These are phyloP conservation scores for Talaromyces sp. DNA, from an alignment of 2,329 filamentous ascomycete species.

Conservation along the genomic window DNA sequence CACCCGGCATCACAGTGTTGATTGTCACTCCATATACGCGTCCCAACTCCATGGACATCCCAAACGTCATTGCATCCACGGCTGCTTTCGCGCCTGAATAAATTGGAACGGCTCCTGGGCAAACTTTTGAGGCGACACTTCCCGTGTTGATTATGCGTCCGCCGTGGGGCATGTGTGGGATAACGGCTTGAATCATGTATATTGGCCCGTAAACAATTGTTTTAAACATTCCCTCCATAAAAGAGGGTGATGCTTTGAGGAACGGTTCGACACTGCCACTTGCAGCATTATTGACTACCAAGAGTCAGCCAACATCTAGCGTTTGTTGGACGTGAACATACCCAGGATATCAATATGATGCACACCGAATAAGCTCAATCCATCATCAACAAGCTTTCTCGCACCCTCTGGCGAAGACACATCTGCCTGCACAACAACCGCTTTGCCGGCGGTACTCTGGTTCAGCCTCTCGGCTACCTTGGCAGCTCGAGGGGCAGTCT, in stretches of 20 bases:
- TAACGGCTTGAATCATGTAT: conserved; percentile 22
- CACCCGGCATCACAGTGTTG: conserved; percentile 44
- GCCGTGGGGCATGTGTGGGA: conserved; percentile 31
- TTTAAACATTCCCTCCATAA: conserved; percentile 19
- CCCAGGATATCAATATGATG: conserved; percentile 26
- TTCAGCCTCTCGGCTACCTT: conserved; percentile 20
- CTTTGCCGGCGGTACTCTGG: conserved; percentile 19
- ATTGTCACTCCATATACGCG: conserved; percentile 42
- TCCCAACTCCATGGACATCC: conserved; percentile 29
- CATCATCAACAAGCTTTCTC: conserved; percentile 20
- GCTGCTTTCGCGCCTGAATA: conserved; percentile 26
- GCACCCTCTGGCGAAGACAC: conserved; percentile 21
- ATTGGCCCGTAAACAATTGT: conserved; percentile 21
- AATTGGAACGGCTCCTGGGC: conserved; percentile 18
- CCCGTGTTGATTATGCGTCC: conserved; percentile 38
- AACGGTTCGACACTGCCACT: conserved; percentile 15
- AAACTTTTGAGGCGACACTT: conserved; percentile 29
- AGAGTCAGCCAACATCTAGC: conserved; percentile 1
- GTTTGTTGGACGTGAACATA: conserved; percentile 10
- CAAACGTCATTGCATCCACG: conserved; percentile 22
- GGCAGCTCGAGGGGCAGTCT: conserved; percentile 20
- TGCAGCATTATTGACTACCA: conserved; percentile 25
- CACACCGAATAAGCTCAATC: conserved; percentile 15
- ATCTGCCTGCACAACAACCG: conserved; percentile 23
- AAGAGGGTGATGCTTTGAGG: conserved; percentile 16